Percentiles rank a stretch among this genome's conserved stretches.
phyloP scores from a whole-genome alignment of 164 flowering plant species.

The Magnolia kwangsiensis region DNA sequence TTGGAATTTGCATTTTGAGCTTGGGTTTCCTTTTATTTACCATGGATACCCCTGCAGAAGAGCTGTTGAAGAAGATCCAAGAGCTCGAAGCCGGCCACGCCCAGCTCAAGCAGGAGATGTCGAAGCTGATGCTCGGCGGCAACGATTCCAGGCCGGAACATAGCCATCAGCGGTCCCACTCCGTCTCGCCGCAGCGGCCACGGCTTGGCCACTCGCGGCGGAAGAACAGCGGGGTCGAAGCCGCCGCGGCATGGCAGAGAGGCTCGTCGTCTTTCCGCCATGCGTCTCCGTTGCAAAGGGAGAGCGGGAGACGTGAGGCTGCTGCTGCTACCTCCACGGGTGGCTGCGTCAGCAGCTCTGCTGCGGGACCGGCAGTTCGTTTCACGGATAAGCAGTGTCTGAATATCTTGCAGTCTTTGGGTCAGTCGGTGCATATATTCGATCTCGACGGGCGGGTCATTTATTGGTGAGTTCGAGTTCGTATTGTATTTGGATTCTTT shows the following conservation, averaged over 20 bases:
- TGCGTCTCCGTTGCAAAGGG: slow-evolving; percentile 83
- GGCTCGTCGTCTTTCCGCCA: slow-evolving; percentile 59
- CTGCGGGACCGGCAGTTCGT: slow-evolving; percentile 28
- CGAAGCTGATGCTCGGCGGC: slow-evolving; percentile 42
- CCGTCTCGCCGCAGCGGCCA: slow-evolving; percentile 66
- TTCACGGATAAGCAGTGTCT: slow-evolving; percentile 66
- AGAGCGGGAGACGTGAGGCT: slow-evolving; percentile 43
- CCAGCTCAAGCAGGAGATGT: slow-evolving; percentile 66
- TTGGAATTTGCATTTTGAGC: neutral
- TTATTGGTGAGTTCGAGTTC: slow-evolving; percentile 61
- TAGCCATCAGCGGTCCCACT: slow-evolving; percentile 57
- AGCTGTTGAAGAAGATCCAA: slow-evolving; percentile 77
- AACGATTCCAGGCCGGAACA: slow-evolving; percentile 16
- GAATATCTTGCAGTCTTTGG: slow-evolving; percentile 89
- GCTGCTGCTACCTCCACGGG: neutral
- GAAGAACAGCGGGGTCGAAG: slow-evolving; percentile 22
- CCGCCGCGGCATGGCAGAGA: slow-evolving; percentile 34
- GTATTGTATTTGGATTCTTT: neutral
- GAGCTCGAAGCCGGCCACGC: slow-evolving; percentile 81
- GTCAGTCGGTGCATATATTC: slow-evolving; percentile 82
- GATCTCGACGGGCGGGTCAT: slow-evolving; percentile 54
- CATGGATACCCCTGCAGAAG: slow-evolving; percentile 49
- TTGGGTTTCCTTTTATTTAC: neutral
- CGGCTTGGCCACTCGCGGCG: slow-evolving; percentile 24
- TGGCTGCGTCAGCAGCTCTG: slow-evolving; percentile 38